phyloP scores from a whole-genome alignment of 192 early-diverging fungal species.

The Backusella australiensis region DNA sequence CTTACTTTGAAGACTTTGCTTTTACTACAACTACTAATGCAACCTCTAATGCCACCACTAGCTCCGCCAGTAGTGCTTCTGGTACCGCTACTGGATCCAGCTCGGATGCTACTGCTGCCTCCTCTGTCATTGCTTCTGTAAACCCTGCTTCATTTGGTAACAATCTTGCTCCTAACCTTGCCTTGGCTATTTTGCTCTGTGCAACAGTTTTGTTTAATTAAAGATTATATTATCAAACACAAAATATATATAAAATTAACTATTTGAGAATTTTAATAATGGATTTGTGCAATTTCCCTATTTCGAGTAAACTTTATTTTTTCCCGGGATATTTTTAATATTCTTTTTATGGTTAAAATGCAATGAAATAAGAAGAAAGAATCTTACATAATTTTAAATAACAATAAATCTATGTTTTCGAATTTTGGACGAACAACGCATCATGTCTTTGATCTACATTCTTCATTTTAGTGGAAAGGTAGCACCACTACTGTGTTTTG shows the following conservation, averaged over 20 bases:
- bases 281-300: neutral
- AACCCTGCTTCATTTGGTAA: neutral
- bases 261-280: neutral
- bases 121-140: neutral
- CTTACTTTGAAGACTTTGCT: conserved; percentile 32
- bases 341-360: neutral
- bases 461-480: neutral
- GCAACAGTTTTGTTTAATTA: neutral
- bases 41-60: neutral
- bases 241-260: conserved; percentile 2
- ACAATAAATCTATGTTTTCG: neutral
- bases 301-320: neutral
- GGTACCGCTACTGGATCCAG: neutral
- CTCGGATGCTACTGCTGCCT: neutral
- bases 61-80: neutral
- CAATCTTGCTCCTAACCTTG: neutral
- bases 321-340: neutral
- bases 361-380: neutral
- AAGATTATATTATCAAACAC: neutral
- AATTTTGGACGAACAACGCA: neutral
- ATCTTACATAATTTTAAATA: neutral
- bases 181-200: neutral
- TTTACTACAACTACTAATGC: neutral
- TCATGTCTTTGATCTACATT: neutral
- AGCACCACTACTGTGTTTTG: neutral